Conservation (phyloP, 305 asterid genomes). For the Ilex paraguariensis region DNA sequence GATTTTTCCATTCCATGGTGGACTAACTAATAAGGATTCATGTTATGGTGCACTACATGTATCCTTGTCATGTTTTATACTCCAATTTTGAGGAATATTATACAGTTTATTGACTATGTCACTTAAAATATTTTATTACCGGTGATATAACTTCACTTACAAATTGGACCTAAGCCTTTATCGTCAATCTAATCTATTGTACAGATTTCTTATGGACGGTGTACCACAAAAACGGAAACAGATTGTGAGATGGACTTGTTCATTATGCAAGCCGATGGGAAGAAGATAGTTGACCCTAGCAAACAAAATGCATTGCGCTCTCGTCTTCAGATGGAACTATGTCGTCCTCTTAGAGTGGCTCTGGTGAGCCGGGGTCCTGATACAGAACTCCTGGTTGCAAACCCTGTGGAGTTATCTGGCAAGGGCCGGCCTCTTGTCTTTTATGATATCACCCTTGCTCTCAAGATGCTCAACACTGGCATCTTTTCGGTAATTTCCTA, state of each 20-base stretch:
- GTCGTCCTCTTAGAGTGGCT: slow-evolving; percentile 72
- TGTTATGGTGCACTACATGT: background rate
- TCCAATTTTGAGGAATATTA: no score
- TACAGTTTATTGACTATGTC: no score
- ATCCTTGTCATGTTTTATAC: background rate
- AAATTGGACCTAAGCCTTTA: background rate
- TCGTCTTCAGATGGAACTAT: slow-evolving; percentile 67
- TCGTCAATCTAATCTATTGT: slow-evolving; percentile 9
- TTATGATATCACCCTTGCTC: slow-evolving; percentile 76
- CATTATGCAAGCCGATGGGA: slow-evolving; percentile 80
- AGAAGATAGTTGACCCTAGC: slow-evolving; percentile 68
- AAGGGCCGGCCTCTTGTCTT: slow-evolving; percentile 80
- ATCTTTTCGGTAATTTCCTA: slow-evolving; percentile 56
- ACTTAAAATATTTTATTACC: no score
- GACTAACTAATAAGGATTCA: no score
- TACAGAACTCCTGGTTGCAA: slow-evolving; percentile 74
- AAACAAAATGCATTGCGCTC: slow-evolving; percentile 46
- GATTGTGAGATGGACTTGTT: slow-evolving; percentile 83
- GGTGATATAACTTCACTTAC: background rate
- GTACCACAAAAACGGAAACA: slow-evolving; percentile 38
- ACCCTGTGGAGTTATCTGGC: slow-evolving; percentile 67
- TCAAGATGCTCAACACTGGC: slow-evolving; percentile 62
- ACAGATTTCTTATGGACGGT: slow-evolving; percentile 84
- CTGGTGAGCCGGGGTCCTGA: slow-evolving; percentile 85
- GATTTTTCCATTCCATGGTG: no score